A percentile compares a stretch with the other conserved stretches of the same genome.
phyloP scores from a whole-genome alignment of 495 filamentous ascomycete genomes.

The Penicillium atrosanguineum region DNA sequence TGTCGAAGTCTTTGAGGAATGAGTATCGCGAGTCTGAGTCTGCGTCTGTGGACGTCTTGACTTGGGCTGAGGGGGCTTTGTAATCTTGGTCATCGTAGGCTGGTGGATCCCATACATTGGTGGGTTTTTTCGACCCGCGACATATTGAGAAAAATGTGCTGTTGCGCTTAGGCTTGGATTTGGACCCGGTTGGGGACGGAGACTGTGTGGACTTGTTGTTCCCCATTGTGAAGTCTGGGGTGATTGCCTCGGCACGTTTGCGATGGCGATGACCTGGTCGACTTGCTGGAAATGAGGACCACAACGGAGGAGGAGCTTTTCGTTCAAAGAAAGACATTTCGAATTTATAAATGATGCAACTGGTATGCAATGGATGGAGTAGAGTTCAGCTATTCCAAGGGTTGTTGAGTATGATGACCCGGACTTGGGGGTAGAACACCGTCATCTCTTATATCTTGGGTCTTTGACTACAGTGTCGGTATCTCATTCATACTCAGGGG shows the following conservation, averaged over 20 bases:
- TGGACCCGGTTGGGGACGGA: background rate
- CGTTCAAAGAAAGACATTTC: conserved; percentile 9
- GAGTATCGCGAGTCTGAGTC: conserved; percentile 53
- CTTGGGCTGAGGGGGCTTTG: background rate
- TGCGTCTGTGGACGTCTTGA: background rate
- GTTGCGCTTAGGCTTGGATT: background rate
- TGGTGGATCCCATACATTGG: conserved; percentile 30
- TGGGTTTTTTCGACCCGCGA: background rate
- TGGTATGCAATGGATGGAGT: conserved; percentile 7
- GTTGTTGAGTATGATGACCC: background rate
- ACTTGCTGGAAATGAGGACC: conserved; percentile 19
- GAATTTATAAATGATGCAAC: conserved; percentile 9
- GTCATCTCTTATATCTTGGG: background rate
- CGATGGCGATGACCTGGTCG: background rate
- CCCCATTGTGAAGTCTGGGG: background rate
- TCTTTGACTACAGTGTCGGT: background rate
- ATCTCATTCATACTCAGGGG: background rate
- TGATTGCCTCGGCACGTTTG: background rate
- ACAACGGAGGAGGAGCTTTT: conserved; percentile 11
- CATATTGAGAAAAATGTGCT: background rate
- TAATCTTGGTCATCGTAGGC: conserved; percentile 25
- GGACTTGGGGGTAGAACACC: background rate
- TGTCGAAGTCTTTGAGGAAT: conserved; percentile 89
- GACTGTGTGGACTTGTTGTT: background rate
- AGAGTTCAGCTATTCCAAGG: background rate